Conservation (phyloP, 1,284 basidiomycete genomes). For the Ganoderma sinense region DNA sequence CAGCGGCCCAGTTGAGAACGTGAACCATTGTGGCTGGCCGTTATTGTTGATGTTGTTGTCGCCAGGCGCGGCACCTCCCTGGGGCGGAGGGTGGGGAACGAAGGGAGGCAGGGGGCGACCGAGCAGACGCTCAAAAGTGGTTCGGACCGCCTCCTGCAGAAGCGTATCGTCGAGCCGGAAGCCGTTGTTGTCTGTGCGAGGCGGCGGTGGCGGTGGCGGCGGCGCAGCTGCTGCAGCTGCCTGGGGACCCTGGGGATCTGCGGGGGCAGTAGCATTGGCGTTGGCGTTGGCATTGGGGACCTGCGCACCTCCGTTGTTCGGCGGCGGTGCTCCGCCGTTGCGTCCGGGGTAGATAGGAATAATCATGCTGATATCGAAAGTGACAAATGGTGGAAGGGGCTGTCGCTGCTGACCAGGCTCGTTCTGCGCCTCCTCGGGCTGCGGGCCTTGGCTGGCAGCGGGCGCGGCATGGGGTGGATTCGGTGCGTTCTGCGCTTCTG, state of each 20-base stretch:
- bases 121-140: constrained; percentile 30
- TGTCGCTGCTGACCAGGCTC: constrained; percentile 16
- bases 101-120: constrained; percentile 17
- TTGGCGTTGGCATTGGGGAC: not conserved
- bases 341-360: constrained; percentile 27
- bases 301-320: constrained; percentile 2
- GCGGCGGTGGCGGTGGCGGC: constrained; percentile 17
- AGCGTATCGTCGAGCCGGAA: constrained; percentile 26
- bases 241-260: constrained; percentile 5
- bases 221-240: constrained; percentile 7
- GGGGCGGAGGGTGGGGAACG: constrained; percentile 6
- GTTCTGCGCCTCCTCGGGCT: constrained; percentile 4
- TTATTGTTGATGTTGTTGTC: not conserved
- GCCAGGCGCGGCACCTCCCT: constrained; percentile 20
- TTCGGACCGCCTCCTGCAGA: constrained; percentile 21
- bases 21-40: constrained; percentile 20
- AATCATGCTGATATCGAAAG: constrained; percentile 30
- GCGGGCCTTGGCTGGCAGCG: constrained; percentile 7
- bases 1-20: constrained; percentile 19
- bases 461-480: constrained; percentile 2
- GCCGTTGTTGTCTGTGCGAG: constrained; percentile 26
- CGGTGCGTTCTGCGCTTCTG: constrained; percentile 6
- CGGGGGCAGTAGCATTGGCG: not conserved
- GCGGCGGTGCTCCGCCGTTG: constrained; percentile 13
- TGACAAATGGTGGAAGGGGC: constrained; percentile 28